These are phyloP conservation scores for Fusarium haematococcum DNA, from an alignment of 2,329 filamentous ascomycete species.

Conservation along the genomic window DNA sequence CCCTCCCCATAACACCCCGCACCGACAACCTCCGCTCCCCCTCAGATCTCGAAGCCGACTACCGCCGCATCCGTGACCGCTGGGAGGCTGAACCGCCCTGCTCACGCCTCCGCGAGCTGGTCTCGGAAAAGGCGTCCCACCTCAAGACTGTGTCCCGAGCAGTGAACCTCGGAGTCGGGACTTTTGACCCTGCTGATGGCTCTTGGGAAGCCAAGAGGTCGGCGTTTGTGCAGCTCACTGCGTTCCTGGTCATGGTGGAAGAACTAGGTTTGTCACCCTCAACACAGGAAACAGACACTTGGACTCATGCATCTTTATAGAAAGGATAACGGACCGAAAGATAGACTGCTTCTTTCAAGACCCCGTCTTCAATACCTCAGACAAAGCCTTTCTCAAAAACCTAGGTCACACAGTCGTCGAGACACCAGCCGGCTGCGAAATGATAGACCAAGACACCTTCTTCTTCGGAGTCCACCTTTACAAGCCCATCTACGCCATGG, in stretches of 20 bases:
- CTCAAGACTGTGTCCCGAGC: slow-evolving; percentile 47
- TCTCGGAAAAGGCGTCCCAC: slow-evolving; percentile 42
- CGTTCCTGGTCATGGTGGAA: slow-evolving; percentile 62
- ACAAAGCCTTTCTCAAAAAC: slow-evolving; percentile 64
- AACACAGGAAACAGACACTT: neutral
- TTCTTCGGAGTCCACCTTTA: slow-evolving; percentile 74
- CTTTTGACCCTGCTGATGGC: slow-evolving; percentile 63
- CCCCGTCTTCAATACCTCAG: slow-evolving; percentile 61
- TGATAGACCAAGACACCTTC: slow-evolving; percentile 62
- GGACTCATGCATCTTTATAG: slow-evolving; percentile 17
- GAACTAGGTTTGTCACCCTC: slow-evolving; percentile 52
- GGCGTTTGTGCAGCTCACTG: slow-evolving; percentile 65
- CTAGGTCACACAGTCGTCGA: slow-evolving; percentile 66
- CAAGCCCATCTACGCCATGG: slow-evolving; percentile 62
- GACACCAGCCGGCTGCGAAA: slow-evolving; percentile 64
- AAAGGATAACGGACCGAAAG: slow-evolving; percentile 25
- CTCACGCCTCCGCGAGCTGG: slow-evolving; percentile 48
- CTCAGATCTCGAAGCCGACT: slow-evolving; percentile 47
- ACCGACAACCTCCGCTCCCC: slow-evolving; percentile 34
- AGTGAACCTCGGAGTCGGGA: slow-evolving; percentile 66
- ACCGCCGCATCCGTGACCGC: slow-evolving; percentile 41
- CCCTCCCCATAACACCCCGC: slow-evolving; percentile 12
- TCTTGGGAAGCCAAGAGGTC: slow-evolving; percentile 59
- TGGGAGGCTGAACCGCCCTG: slow-evolving; percentile 46
- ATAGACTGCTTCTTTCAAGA: slow-evolving; percentile 67